phyloP scores from a whole-genome alignment of 2,329 filamentous ascomycete genomes.

The Talaromyces albobiverticillius region DNA sequence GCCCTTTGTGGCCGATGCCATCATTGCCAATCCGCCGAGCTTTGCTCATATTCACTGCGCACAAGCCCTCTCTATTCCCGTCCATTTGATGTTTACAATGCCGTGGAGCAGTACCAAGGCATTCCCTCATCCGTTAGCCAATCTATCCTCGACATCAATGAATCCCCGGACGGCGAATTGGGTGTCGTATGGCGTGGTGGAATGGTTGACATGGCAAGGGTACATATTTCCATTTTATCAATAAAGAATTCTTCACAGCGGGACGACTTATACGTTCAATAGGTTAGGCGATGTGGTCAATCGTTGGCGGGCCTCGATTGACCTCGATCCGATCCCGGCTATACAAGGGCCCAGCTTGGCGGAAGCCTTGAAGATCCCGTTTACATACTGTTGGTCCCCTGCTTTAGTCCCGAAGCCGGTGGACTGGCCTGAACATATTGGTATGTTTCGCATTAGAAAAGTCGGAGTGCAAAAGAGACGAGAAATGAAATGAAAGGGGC shows the following conservation, averaged over 20 bases:
- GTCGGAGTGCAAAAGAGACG: too few relatives aligned
- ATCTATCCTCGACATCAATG: constrained; percentile 35
- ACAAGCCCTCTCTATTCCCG: constrained; percentile 31
- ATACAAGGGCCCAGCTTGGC: constrained; percentile 81
- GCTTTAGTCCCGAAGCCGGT: constrained; percentile 73
- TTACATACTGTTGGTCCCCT: constrained; percentile 87
- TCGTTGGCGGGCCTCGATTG: constrained; percentile 71
- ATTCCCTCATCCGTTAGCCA: constrained; percentile 52
- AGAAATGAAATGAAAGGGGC: too few relatives aligned
- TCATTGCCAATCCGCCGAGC: constrained; percentile 38
- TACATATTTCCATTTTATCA: too few relatives aligned
- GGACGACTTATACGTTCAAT: too few relatives aligned
- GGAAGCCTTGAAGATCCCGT: constrained; percentile 72
- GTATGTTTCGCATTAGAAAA: too few relatives aligned
- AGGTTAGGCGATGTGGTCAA: constrained; percentile 78
- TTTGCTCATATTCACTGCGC: constrained; percentile 38
- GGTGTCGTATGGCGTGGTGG: constrained; percentile 47
- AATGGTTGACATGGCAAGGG: constrained; percentile 25
- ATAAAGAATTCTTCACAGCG: too few relatives aligned
- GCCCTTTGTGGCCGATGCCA: constrained; percentile 36
- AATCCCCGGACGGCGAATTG: constrained; percentile 40
- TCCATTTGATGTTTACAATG: constrained; percentile 48
- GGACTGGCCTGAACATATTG: constrained; percentile 71
- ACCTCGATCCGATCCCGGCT: constrained; percentile 72
- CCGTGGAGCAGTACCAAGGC: constrained; percentile 35